Percentiles rank a stretch among this genome's conserved stretches.
These are phyloP conservation scores for Cystobasidium slooffiae DNA, from an alignment of 1,284 basidiomycete species.

Conservation along the genomic window DNA sequence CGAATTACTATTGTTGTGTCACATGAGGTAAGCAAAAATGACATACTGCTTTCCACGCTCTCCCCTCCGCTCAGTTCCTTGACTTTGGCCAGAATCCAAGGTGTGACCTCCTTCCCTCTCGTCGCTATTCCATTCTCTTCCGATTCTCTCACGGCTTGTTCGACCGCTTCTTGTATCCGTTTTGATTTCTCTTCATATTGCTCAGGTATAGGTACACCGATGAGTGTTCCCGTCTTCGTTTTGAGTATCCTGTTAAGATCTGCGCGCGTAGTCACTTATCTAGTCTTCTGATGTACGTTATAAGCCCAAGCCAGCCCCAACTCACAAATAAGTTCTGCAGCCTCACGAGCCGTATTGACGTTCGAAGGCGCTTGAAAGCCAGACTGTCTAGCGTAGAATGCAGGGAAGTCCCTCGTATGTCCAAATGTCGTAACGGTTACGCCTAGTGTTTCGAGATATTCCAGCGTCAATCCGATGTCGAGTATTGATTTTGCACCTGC, in stretches of 20 bases:
- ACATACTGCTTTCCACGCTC: conserved; percentile 73
- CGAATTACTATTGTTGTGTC: not conserved
- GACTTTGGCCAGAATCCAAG: conserved; percentile 88
- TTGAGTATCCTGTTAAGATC: conserved; percentile 61
- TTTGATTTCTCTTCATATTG: conserved; percentile 71
- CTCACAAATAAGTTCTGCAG: conserved; percentile 74
- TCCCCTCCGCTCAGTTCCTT: conserved; percentile 76
- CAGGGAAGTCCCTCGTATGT: conserved; percentile 79
- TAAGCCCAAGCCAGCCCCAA: not conserved
- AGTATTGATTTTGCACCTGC: conserved; percentile 95
- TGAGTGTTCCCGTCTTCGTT: conserved; percentile 73
- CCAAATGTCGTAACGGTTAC: conserved; percentile 87
- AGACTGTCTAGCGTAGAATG: conserved; percentile 85
- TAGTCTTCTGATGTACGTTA: not conserved
- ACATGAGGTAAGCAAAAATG: not conserved
- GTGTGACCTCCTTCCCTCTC: conserved; percentile 88
- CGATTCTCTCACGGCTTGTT: conserved; percentile 82
- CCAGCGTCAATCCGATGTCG: conserved; percentile 88
- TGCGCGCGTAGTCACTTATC: conserved; percentile 19
- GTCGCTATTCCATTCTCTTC: conserved; percentile 78
- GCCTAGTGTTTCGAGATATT: conserved; percentile 95
- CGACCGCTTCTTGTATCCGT: conserved; percentile 76
- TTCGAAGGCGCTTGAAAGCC: conserved; percentile 65
- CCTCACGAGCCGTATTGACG: conserved; percentile 65
- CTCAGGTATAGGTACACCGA: conserved; percentile 88